Percentiles rank a stretch among this genome's conserved stretches.
Conservation (phyloP, 352 stramenopile species). For the Pilasporangium apinafurcum region DNA sequence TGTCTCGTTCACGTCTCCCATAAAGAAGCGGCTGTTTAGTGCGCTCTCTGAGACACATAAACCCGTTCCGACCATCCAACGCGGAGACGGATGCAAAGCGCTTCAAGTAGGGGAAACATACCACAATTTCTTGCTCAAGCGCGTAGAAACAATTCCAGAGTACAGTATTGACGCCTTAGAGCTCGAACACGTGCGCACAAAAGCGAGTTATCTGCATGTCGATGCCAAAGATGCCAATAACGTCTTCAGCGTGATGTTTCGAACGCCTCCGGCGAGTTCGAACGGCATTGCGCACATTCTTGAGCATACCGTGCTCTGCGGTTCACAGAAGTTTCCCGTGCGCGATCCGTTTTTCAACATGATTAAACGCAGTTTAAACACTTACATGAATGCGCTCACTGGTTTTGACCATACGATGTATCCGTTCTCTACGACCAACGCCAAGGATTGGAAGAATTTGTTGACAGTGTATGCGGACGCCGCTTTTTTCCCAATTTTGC, state of each 20-base stretch:
- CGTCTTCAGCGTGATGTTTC: constrained; percentile 95
- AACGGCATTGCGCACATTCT: constrained; percentile 98
- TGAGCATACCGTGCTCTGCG: constrained; percentile 94
- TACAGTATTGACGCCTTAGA: constrained; percentile 79
- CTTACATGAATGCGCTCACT: constrained; percentile 99
- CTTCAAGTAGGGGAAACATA: constrained; percentile 55
- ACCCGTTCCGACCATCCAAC: no score
- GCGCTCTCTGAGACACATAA: no score
- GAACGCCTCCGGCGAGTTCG: constrained; percentile 93
- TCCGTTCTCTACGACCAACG: constrained; percentile 96
- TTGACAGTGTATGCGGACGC: constrained; percentile 97
- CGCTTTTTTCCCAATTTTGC: constrained; percentile 93
- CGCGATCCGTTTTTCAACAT: constrained; percentile 99
- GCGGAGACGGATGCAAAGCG: constrained; percentile 48
- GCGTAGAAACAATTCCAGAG: constrained; percentile 63
- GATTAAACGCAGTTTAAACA: constrained; percentile 97
- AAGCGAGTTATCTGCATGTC: constrained; percentile 76
- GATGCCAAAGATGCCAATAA: constrained; percentile 84
- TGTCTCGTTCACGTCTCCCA: no score
- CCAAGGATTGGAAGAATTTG: constrained; percentile 97
- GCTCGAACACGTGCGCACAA: constrained; percentile 63
- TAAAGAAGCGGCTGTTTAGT: no score
- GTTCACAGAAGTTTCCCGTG: constrained; percentile 94
- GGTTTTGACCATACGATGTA: constrained; percentile 98
- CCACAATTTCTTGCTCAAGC: constrained; percentile 70